Evolutionary conservation across 1,139 yeast species (phyloP).

Genomic region (Chernovozyma sophiae-reginae): DNA sequence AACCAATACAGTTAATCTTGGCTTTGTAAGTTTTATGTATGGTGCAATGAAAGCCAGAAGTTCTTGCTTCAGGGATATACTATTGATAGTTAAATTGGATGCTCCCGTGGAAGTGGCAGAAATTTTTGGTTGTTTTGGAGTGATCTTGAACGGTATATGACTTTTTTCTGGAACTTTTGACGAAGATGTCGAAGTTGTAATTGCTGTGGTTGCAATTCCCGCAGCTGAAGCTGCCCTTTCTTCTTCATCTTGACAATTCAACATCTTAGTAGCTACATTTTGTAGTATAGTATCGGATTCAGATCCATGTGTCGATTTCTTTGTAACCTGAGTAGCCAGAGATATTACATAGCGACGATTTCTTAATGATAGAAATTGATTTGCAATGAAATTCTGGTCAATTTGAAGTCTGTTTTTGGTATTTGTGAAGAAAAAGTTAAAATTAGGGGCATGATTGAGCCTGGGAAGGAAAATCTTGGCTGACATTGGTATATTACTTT

Average conservation of each 20-base stretch:
- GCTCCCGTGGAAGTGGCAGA: background rate
- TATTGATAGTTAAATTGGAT: background rate
- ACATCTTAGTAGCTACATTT: conserved; percentile 32
- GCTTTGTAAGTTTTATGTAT: conserved; percentile 80
- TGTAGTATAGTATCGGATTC: conserved; percentile 7
- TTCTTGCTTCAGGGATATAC: background rate
- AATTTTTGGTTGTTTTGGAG: conserved; percentile 18
- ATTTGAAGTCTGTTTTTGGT: conserved; percentile 27
- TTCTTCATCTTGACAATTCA: conserved; percentile 33
- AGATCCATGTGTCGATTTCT: background rate
- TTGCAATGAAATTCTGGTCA: conserved; percentile 34
- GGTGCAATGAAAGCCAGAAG: conserved; percentile 36
- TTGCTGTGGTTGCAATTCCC: conserved; percentile 1
- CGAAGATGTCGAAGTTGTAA: too few relatives aligned
- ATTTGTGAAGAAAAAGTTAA: conserved; percentile 40
- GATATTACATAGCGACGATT: background rate
- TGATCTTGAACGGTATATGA: conserved; percentile 59
- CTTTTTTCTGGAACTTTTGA: too few relatives aligned
- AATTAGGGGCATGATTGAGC: conserved; percentile 26
- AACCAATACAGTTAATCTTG: conserved; percentile 80
- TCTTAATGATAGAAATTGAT: conserved; percentile 17
- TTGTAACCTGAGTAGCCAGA: background rate
- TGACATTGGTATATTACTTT: too few relatives aligned
- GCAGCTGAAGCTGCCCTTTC: conserved; percentile 2
- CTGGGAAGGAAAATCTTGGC: conserved; percentile 23